phyloP scores from a whole-genome alignment of 305 asterid species.

The Fraxinus platypoda region DNA sequence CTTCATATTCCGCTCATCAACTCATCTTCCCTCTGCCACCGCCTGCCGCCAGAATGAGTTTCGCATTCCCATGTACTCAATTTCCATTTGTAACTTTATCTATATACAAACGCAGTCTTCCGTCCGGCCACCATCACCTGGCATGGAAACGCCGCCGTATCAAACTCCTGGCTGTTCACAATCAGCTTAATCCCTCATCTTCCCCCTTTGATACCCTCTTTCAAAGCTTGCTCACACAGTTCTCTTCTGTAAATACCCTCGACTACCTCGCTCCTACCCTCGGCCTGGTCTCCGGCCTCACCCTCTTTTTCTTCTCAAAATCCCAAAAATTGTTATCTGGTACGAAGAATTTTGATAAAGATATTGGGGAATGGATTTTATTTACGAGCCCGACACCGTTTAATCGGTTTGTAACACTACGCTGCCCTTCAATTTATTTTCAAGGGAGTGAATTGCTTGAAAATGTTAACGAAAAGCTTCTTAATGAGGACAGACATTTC shows the following conservation, averaged over 20 bases:
- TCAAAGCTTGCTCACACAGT: slow-evolving; percentile 49
- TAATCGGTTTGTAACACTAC: slow-evolving; percentile 78
- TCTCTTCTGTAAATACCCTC: slow-evolving; percentile 49
- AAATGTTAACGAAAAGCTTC: slow-evolving; percentile 62
- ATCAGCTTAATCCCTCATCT: slow-evolving; percentile 30
- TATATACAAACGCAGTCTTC: slow-evolving; percentile 24
- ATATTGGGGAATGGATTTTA: slow-evolving; percentile 79
- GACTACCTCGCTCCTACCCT: slow-evolving; percentile 58
- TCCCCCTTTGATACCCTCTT: slow-evolving; percentile 47
- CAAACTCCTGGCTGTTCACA: slow-evolving; percentile 35
- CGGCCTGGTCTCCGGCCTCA: slow-evolving; percentile 73
- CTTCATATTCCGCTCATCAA: slow-evolving; percentile 18
- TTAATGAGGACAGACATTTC: slow-evolving; percentile 69
- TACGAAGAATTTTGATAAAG: slow-evolving; percentile 14
- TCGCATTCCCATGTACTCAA: slow-evolving; percentile 23
- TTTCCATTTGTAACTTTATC: slow-evolving; percentile 28
- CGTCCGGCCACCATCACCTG: slow-evolving; percentile 39
- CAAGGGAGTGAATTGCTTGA: slow-evolving; percentile 65
- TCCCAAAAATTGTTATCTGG: slow-evolving; percentile 21
- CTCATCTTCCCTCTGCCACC: slow-evolving; percentile 18
- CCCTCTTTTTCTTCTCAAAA: slow-evolving; percentile 43
- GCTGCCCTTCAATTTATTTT: slow-evolving; percentile 79
- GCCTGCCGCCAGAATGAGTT: slow-evolving; percentile 36
- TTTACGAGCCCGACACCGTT: slow-evolving; percentile 88
- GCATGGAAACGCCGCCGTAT: slow-evolving; percentile 70